Base-by-base conservation (phyloP, 208 protist genomes). In the Wallacemonas sp. region DNA sequence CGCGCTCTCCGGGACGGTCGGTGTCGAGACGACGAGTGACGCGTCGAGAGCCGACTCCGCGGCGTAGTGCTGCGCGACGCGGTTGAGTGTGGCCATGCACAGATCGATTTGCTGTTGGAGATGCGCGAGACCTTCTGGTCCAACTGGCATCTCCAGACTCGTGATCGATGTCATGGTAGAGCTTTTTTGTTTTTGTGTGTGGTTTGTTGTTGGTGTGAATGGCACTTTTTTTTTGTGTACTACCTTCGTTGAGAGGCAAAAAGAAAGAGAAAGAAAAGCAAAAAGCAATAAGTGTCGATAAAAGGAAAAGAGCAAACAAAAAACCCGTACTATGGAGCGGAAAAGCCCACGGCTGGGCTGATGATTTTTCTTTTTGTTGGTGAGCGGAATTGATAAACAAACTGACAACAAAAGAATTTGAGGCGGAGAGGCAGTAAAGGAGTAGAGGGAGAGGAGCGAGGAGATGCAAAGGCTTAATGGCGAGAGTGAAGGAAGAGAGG, bases 291-390 rank as follows among this genome's bases (percentile, higher is more conserved):
- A 49, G 26, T 52, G 29, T 56, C 32, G 49, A 61, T 19, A 46
- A 70, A 63, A 61, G 30, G 47, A 61, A 60, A 69, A 65, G 0
- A 48, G 1, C 21, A 48, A 48, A 2, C 0, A 68, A 36, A 39
- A 48, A 1, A 52, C n/a, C n/a, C n/a, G n/a, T n/a, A n/a, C n/a
- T n/a, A n/a, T n/a, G n/a, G n/a, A n/a, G n/a, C n/a, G n/a, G n/a
- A n/a, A n/a, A n/a, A n/a, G n/a, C n/a, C n/a, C n/a, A n/a, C n/a
- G n/a, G n/a, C n/a, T n/a, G n/a, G n/a, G n/a, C n/a, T 34, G 8
- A 34, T 52, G 38, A 14, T 47, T 47, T 19, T 47, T 47, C 19
- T 47, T 19, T 47, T 47, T 8, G 43, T 47, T 23, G 17, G 43
- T 24, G 19, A 47, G 19, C 36, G 36, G 36, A 41, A 41, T 41